A percentile compares a stretch with the other conserved stretches of the same genome.
Conservation (phyloP, 2,329 filamentous ascomycete species). For the Fusarium pseudoanthophilum region DNA sequence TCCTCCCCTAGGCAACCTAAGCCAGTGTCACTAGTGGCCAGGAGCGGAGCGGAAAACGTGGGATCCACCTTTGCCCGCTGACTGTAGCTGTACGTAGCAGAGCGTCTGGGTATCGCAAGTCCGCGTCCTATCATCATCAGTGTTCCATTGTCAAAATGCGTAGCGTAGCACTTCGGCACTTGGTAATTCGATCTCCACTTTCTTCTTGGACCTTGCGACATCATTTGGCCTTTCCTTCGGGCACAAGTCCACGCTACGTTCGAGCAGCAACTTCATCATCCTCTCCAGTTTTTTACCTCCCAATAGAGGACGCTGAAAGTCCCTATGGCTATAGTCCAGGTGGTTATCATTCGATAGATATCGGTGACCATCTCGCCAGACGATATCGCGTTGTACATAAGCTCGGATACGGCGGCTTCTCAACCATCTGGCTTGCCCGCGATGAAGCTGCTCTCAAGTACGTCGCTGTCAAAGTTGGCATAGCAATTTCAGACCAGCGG, state of each 20-base stretch:
- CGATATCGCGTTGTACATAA: conserved; percentile 46
- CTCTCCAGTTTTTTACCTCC: background rate
- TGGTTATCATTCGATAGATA: conserved; percentile 53
- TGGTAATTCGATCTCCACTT: too few species aligned
- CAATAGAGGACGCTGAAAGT: background rate
- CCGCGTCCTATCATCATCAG: background rate
- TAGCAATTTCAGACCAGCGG: conserved; percentile 32
- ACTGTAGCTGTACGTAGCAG: background rate
- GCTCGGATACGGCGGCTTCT: conserved; percentile 45
- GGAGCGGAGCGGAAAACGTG: background rate
- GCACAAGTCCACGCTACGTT: background rate
- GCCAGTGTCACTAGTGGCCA: too few species aligned
- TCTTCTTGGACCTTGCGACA: background rate
- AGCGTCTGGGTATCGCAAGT: too few species aligned
- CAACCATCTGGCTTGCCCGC: conserved; percentile 49
- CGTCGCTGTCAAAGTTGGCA: conserved; percentile 49
- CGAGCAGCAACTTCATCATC: background rate
- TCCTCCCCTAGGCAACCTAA: too few species aligned
- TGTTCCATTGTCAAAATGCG: too few species aligned
- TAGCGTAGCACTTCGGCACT: background rate
- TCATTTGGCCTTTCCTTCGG: too few species aligned
- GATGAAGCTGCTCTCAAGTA: conserved; percentile 40
- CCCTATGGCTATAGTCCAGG: conserved; percentile 45
- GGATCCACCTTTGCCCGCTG: background rate
- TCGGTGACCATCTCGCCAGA: conserved; percentile 50